Conservation (phyloP, 441 rosid genomes). For the Euphorbia corollata region DNA sequence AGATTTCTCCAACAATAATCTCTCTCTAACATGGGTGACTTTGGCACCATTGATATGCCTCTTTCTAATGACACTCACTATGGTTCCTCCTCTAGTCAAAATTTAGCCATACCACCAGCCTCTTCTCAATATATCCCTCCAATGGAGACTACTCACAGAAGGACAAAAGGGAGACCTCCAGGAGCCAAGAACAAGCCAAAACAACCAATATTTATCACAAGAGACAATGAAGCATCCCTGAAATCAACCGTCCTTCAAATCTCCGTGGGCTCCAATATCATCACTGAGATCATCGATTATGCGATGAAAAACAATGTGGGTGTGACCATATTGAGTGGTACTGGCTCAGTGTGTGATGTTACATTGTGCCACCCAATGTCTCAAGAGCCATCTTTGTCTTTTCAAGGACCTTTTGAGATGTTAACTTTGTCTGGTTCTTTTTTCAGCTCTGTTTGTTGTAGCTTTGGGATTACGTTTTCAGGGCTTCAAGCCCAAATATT, state of each 20-base stretch:
- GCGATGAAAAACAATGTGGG: constrained; percentile 26
- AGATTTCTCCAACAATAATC: too few species aligned
- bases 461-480: constrained; percentile 34
- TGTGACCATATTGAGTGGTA: constrained; percentile 29
- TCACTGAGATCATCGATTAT: constrained; percentile 26
- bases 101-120: too few species aligned
- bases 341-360: constrained; percentile 34
- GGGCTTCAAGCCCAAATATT: constrained; percentile 39
- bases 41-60: too few species aligned
- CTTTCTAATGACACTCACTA: too few species aligned
- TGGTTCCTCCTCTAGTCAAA: too few species aligned
- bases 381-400: constrained; percentile 12
- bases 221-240: constrained; percentile 28
- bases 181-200: constrained; percentile 54
- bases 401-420: constrained; percentile 34
- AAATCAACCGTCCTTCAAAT: constrained; percentile 38
- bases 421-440: constrained; percentile 35
- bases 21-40: too few species aligned
- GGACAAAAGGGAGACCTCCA: constrained; percentile 41
- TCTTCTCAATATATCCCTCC: too few species aligned
- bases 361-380: constrained; percentile 31
- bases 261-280: constrained; percentile 38
- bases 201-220: constrained; percentile 30
- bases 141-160: constrained; percentile 13
- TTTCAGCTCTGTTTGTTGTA: constrained; percentile 17